phyloP scores from a whole-genome alignment of 495 filamentous ascomycete genomes.

The Podospora bellae-mahoneyi region DNA sequence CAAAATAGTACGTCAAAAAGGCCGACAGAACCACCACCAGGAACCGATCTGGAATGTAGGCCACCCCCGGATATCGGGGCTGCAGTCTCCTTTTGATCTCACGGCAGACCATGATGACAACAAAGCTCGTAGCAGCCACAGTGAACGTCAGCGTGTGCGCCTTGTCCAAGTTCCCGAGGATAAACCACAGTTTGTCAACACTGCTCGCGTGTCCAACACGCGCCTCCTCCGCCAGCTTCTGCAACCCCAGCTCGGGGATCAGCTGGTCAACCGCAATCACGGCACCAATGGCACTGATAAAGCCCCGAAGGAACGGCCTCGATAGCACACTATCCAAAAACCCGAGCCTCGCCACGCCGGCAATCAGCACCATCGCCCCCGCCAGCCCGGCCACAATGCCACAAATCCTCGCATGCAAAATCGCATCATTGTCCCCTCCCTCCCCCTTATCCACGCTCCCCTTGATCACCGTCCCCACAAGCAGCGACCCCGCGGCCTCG shows the following conservation, averaged over 20 bases:
- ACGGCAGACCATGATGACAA: constrained; percentile 80
- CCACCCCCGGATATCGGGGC: constrained; percentile 73
- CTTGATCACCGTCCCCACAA: constrained; percentile 83
- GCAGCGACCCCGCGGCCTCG: constrained; percentile 87
- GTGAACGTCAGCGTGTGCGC: constrained; percentile 69
- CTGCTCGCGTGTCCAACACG: constrained; percentile 76
- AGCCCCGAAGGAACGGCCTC: constrained; percentile 85
- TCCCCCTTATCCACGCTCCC: constrained; percentile 66
- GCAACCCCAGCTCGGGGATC: constrained; percentile 82
- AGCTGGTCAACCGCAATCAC: constrained; percentile 95
- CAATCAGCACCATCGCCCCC: constrained; percentile 78
- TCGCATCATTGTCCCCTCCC: constrained; percentile 66
- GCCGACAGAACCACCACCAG: constrained; percentile 84
- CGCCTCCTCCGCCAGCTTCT: constrained; percentile 52
- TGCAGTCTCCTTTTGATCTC: constrained; percentile 79
- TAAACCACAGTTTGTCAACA: constrained; percentile 77
- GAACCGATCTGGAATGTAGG: constrained; percentile 91
- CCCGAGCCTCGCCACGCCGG: constrained; percentile 79
- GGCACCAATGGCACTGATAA: constrained; percentile 93
- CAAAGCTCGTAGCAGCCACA: constrained; percentile 76
- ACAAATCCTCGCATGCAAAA: constrained; percentile 73
- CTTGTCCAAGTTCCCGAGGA: constrained; percentile 60
- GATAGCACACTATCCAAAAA: constrained; percentile 95
- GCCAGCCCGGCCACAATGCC: constrained; percentile 87
- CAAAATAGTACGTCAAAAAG: constrained; percentile 69